These are phyloP conservation scores for Rubroboletus pulcherrimus DNA, from an alignment of 768 basidiomycete genomes.

Conservation along the genomic window DNA sequence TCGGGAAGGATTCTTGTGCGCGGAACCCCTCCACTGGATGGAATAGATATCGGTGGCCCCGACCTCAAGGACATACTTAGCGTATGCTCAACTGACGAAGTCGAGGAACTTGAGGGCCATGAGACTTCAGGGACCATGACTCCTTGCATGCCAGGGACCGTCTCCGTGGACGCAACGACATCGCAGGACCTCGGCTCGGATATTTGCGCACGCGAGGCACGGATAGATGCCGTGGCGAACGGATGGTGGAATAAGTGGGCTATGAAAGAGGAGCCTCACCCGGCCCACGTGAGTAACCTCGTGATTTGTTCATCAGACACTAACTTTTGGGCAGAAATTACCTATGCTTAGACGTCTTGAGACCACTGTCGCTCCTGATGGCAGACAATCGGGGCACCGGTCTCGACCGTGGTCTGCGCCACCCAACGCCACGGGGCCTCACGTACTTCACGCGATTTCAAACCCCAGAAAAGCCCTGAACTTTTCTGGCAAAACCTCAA, in stretches of 20 bases:
- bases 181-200: slow-evolving; percentile 28
- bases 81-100: slow-evolving; percentile 43
- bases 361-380: slow-evolving; percentile 45
- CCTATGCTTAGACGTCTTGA: slow-evolving; percentile 40
- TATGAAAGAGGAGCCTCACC: slow-evolving; percentile 23
- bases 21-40: slow-evolving; percentile 26
- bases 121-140: slow-evolving; percentile 28
- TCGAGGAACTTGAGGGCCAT: slow-evolving; percentile 34
- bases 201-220: slow-evolving; percentile 25
- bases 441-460: slow-evolving; percentile 13
- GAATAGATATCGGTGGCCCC: slow-evolving; percentile 28
- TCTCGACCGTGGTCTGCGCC: slow-evolving; percentile 27
- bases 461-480: slow-evolving; percentile 19
- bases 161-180: slow-evolving; percentile 16
- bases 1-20: slow-evolving; percentile 25
- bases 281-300: slow-evolving; percentile 18
- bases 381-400: slow-evolving; percentile 34
- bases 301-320: slow-evolving; percentile 6
- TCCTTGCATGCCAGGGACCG: slow-evolving; percentile 34
- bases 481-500: slow-evolving; percentile 7
- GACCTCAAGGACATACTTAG: slow-evolving; percentile 45
- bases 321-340: slow-evolving; percentile 26
- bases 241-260: slow-evolving; percentile 56
- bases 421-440: slow-evolving; percentile 20
- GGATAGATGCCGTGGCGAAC: slow-evolving; percentile 37